Percentiles rank a stretch among this genome's conserved stretches.
phyloP scores from a whole-genome alignment of 148 eudicot genomes.

The Camellia lanceoleosa region DNA sequence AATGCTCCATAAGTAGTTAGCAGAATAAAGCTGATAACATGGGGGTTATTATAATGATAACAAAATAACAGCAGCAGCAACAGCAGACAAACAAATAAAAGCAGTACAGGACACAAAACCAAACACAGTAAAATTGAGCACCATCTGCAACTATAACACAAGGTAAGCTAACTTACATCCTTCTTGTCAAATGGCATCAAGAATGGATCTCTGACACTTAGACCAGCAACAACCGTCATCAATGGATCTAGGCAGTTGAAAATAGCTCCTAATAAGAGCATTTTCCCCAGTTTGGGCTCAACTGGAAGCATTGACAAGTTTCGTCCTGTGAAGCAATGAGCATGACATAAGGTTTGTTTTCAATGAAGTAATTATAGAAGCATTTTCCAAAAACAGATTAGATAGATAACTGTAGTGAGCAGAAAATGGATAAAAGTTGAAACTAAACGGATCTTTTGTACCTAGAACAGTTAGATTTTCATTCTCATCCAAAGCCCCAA shows the following conservation, averaged over 20 bases:
- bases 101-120: not conserved
- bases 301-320: constrained; percentile 88
- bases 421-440: constrained; percentile 1
- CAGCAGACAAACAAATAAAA: constrained; percentile 6
- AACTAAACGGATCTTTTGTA: constrained; percentile 23
- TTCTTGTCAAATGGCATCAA: constrained; percentile 85
- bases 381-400: not conserved
- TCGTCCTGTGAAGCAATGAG: constrained; percentile 51
- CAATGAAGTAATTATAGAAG: not conserved
- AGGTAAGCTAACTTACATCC: constrained; percentile 56
- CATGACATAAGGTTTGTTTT: not conserved
- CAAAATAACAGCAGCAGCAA: not conserved
- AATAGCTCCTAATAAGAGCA: constrained; percentile 86
- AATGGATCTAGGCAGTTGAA: constrained; percentile 92
- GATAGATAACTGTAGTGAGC: not conserved
- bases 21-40: not conserved
- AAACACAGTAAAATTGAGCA: too few relatives aligned
- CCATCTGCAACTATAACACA: not conserved
- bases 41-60: not conserved
- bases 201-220: constrained; percentile 93
- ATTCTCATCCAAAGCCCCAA: constrained; percentile 89
- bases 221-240: constrained; percentile 94
- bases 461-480: constrained; percentile 91
- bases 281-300: constrained; percentile 95
- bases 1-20: not conserved